phyloP scores from a whole-genome alignment of 2,329 filamentous ascomycete genomes.

The Alternaria dauci region DNA sequence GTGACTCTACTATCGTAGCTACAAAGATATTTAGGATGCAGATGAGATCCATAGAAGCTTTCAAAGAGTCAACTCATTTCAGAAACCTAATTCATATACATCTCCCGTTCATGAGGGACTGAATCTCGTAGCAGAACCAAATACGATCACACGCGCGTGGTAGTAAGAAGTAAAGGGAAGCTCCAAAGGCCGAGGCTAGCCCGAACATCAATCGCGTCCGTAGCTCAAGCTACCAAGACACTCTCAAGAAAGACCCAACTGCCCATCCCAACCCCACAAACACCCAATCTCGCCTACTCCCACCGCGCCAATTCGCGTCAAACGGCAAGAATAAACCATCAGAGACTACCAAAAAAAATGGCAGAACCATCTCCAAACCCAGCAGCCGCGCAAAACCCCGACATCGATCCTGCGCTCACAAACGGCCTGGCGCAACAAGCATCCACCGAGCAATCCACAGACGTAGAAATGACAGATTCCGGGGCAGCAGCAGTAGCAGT shows the following conservation, averaged over 20 bases:
- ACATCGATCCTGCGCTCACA: slow-evolving; percentile 26
- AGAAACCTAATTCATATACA: too few species aligned
- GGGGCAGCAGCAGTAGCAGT: slow-evolving; percentile 18
- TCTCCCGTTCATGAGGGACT: too few species aligned
- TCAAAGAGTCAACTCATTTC: too few species aligned
- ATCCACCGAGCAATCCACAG: slow-evolving; percentile 19
- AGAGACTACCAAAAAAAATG: slow-evolving; percentile 4
- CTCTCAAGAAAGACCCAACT: slow-evolving; percentile 6
- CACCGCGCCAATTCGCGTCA: slow-evolving; percentile 2
- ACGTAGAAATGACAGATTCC: slow-evolving; percentile 45
- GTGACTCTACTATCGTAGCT: background rate
- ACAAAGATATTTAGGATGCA: too few species aligned
- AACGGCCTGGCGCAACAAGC: slow-evolving; percentile 27
- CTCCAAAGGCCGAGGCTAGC: slow-evolving; percentile 15
- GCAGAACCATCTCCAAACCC: slow-evolving; percentile 10
- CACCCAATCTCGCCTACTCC: background rate
- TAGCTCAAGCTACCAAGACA: slow-evolving; percentile 18
- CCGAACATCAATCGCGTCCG: slow-evolving; percentile 30
- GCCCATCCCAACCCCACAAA: background rate
- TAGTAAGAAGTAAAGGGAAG: background rate
- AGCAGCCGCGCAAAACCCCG: slow-evolving; percentile 23
- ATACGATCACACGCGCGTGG: too few species aligned
- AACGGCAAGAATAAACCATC: background rate
- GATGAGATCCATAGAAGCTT: too few species aligned
- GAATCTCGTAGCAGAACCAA: too few species aligned